These are phyloP conservation scores for Schizosaccharomyces versatilis DNA, from an alignment of 1,139 yeast genomes.

Conservation along the genomic window DNA sequence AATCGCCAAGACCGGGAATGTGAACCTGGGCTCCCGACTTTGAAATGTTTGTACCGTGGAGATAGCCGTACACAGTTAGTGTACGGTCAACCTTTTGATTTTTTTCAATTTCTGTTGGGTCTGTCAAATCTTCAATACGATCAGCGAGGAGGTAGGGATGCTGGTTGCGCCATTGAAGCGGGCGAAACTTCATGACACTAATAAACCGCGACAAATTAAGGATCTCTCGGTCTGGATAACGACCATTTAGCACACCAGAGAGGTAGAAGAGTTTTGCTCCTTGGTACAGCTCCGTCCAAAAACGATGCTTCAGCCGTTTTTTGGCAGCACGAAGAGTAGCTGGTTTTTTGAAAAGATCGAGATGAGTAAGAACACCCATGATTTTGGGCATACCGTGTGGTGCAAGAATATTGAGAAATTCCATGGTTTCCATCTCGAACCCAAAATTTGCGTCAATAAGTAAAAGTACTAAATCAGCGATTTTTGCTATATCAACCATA, in stretches of 20 bases:
- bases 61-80: constrained; percentile 77
- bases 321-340: constrained; percentile 79
- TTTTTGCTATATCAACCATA: constrained; percentile 89
- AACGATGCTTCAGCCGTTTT: constrained; percentile 75
- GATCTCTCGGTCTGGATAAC: constrained; percentile 93
- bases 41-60: constrained; percentile 81
- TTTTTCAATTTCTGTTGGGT: constrained; percentile 58
- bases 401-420: constrained; percentile 80
- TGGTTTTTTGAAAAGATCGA: constrained; percentile 78
- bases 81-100: constrained; percentile 72
- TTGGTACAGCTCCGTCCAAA: constrained; percentile 97
- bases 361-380: constrained; percentile 83
- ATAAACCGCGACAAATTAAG: constrained; percentile 78
- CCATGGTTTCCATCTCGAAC: constrained; percentile 99
- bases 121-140: constrained; percentile 85
- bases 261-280: constrained; percentile 91
- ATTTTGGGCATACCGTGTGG: constrained; percentile 99
- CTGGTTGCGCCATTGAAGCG: constrained; percentile 94
- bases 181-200: constrained; percentile 93
- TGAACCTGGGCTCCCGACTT: constrained; percentile 59
- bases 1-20: constrained; percentile 90
- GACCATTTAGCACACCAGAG: constrained; percentile 88
- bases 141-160: constrained; percentile 88
- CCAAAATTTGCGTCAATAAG: constrained; percentile 95
- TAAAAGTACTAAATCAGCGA: constrained; percentile 75